Base-by-base conservation (phyloP, 257 asterid species). In the Capsicum baccatum region DNA sequence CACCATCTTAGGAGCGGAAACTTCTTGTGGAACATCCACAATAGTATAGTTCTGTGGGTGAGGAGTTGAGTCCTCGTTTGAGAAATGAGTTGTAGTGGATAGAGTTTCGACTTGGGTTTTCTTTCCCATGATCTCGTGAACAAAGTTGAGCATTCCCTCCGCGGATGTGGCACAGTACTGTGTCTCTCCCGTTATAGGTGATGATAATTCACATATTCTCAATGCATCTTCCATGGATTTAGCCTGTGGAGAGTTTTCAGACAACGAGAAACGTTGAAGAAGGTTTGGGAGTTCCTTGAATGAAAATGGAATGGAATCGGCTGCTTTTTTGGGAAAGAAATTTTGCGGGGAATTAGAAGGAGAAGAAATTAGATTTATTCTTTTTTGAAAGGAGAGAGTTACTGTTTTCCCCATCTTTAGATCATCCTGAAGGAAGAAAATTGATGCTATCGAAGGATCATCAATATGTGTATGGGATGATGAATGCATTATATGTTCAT, bases 131-230 rank as follows among this genome's bases (percentile, higher is more conserved):
- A 93, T 90, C 5, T 3, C 3, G 60, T 37, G 83, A 1, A 91
- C 86, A 67, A 91, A 95, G 47, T 93, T 91, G 11, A 90, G 87
- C 97, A 95, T 90, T 0, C 93, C 91, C 37, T 86, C 95, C 57
- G 86, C 76, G 5, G 98, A 93, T 0, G 98, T 92, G 0, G 98
- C 92, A 48, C 97, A 95, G 21, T 86, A 79, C 85, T 95, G 93
- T 58, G 87, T 93, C 86, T 95, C 97, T 4, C 98, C 93, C n/a
- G 85, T 70, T 57, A 93, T 90, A 60, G 94, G 93, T 16, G 69
- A 26, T 16, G 83, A 21, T 39, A 39, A 39, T 86, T 92, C 96
- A 6, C 98, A 95, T 57, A 91, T 80, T 81, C 90, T 86, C 5
- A 95, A 87, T 6, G 98, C 89, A 79, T 93, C 86, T 81, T 89